Percentiles rank a stretch among this genome's conserved stretches.
phyloP scores from a whole-genome alignment of 169 alveolate species.

The Theileria parva region DNA sequence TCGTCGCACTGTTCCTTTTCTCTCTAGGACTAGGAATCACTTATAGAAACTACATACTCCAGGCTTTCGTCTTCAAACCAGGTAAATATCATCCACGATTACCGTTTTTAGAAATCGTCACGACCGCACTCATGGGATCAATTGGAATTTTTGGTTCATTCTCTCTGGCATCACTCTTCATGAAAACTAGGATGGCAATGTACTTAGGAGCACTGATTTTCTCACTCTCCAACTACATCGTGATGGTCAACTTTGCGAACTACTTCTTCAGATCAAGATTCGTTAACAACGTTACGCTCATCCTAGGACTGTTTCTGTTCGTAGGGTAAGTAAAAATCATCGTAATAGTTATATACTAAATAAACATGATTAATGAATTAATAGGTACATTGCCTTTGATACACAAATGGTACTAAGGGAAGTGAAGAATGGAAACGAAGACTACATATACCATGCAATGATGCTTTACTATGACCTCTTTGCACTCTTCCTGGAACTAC shows the following conservation, averaged over 20 bases:
- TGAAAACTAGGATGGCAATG: conserved; percentile 22
- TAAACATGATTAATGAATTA: background rate
- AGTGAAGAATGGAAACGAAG: conserved; percentile 39
- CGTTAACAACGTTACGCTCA: conserved; percentile 10
- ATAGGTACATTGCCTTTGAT: conserved; percentile 20
- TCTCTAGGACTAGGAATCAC: conserved; percentile 35
- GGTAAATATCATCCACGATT: conserved; percentile 25
- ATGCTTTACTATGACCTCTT: conserved; percentile 51
- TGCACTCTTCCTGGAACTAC: conserved; percentile 28
- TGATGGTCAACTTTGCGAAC: conserved; percentile 48
- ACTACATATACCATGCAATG: conserved; percentile 48
- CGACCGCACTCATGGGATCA: conserved; percentile 48
- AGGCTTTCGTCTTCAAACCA: conserved; percentile 23
- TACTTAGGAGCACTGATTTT: conserved; percentile 33
- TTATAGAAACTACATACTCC: conserved; percentile 14
- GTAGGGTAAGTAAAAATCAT: conserved; percentile 48
- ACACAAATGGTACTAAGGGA: conserved; percentile 52
- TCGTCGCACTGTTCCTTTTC: conserved; percentile 20
- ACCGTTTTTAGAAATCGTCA: conserved; percentile 33
- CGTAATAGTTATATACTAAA: background rate
- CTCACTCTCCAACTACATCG: conserved; percentile 19
- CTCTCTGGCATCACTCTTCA: conserved; percentile 39
- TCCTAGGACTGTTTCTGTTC: conserved; percentile 24
- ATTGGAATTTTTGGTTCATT: conserved; percentile 52
- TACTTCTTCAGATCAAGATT: conserved; percentile 35